Evolutionary conservation across 352 stramenopile species (phyloP), one percentile per base, ranked within the genome.

Genomic region (Globisporangium carolinianum): DNA sequence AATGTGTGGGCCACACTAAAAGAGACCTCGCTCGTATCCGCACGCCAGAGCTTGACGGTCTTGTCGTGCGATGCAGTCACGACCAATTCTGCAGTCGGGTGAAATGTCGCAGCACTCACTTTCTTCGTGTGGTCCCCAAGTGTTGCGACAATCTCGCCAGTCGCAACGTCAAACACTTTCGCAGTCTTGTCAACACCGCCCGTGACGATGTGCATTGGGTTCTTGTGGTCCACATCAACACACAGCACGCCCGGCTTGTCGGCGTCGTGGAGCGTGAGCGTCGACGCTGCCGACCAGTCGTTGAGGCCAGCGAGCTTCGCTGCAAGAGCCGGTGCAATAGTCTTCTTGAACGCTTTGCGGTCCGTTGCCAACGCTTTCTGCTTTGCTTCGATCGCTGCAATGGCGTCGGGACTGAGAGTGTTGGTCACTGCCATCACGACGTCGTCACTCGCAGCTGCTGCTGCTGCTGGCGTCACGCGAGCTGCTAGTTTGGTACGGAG

Each of bases 41-140:
- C 66, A 17, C 64, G 86, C 81, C 85, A 95, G 17, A 94, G 61
- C 68, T 91, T 95, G 17, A 91, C 66, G 2, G 79, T 92, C 69
- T 91, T 91, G 66, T 96, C 84, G 57, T 85, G 55, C 59, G 80
- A 86, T 11, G 65, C 75, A 35, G 81, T 86, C 51, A 92, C 68
- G 43, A 93, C 36, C 11, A 96, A 55, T 38, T 92, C 81, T 2
- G 75, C 76, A 1, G 60, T 79, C 41, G 75, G 77, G 59, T 94
- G 79, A 64, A 97, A 94, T 56, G 74, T 69, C 5, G 89, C 73
- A 49, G 86, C 69, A 45, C 68, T 95, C 39, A 97, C 68, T 46
- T 89, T 86, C 68, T 96, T 97, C 37, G 24, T 76, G 72, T 97
- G 91, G 32, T 87, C 86, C 5, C 57, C 60, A n/a, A 97, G 75